Evolutionary conservation across 768 basidiomycete genomes (phyloP).

Genomic region (Cystobasidium onofrii): DNA sequence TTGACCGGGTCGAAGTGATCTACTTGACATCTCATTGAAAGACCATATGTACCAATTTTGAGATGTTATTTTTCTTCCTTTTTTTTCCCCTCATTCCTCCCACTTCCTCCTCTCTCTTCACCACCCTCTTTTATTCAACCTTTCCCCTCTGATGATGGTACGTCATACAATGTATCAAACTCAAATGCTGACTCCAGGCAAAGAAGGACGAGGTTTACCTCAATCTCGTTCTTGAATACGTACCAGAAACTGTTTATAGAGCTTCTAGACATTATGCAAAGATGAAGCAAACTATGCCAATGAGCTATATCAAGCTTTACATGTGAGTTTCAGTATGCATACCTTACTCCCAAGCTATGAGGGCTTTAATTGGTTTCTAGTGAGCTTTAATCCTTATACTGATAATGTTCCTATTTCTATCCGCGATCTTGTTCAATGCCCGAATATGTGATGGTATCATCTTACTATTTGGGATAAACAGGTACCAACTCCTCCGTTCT

Average conservation of each 20-base stretch:
- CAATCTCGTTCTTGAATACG: conserved; percentile 97
- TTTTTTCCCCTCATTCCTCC: background rate
- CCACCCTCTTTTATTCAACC: background rate
- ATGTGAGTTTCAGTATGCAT: conserved; percentile 56
- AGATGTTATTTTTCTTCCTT: background rate
- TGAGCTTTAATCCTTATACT: too few species aligned
- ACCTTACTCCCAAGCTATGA: too few species aligned
- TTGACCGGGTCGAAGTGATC: too few species aligned
- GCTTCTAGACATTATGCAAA: conserved; percentile 98
- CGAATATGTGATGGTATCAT: too few species aligned
- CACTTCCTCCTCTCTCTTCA: background rate
- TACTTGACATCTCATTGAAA: background rate
- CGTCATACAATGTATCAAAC: background rate
- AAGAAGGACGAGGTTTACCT: conserved; percentile 99
- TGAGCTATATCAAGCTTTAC: conserved; percentile 98
- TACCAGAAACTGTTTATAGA: conserved; percentile 98
- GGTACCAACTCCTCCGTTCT: conserved; percentile 77
- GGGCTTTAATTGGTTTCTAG: too few species aligned
- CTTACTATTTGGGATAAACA: background rate
- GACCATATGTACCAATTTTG: background rate
- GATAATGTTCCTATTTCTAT: too few species aligned
- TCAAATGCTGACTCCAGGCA: conserved; percentile 17
- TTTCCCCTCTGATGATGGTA: background rate
- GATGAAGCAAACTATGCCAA: conserved; percentile 99
- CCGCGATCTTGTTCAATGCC: too few species aligned